phyloP scores from a whole-genome alignment of 345 rosid species.

The Sonneratia caseolaris region DNA sequence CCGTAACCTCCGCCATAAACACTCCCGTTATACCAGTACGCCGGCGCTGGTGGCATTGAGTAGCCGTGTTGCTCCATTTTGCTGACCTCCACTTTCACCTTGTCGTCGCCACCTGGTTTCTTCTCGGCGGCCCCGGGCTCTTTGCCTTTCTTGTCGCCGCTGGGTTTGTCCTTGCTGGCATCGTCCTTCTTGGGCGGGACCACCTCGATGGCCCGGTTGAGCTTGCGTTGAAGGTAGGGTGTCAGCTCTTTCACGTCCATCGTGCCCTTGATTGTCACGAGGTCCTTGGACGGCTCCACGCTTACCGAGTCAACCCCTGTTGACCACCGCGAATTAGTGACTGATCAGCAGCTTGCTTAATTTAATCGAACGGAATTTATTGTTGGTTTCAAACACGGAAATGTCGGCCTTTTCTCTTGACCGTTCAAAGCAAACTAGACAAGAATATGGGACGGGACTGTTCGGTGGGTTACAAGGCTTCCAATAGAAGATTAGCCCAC shows the following conservation, averaged over 20 bases:
- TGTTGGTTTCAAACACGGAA: no score
- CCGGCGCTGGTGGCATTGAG: constrained; percentile 17
- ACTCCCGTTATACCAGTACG: constrained; percentile 30
- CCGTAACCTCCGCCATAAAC: neutral
- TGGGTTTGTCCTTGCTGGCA: neutral
- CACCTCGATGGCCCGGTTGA: constrained; percentile 23
- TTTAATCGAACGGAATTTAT: neutral
- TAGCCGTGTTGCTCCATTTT: constrained; percentile 26
- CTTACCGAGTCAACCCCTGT: constrained; percentile 26
- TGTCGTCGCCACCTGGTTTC: neutral
- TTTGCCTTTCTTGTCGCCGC: constrained; percentile 7
- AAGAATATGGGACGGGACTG: no score
- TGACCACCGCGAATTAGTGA: neutral
- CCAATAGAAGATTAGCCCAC: no score
- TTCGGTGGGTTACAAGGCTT: no score
- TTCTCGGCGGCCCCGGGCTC: constrained; percentile 5
- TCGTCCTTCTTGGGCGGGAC: constrained; percentile 24
- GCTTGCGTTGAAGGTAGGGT: constrained; percentile 19
- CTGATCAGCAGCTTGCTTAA: neutral
- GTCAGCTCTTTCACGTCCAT: constrained; percentile 28
- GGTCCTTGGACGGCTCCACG: constrained; percentile 22
- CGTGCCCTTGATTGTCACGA: constrained; percentile 29
- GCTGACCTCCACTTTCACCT: constrained; percentile 21
- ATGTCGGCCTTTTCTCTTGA: neutral
- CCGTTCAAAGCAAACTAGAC: neutral